Evolutionary conservation across 345 rosid species (phyloP).

Genomic region (Mangifera indica): DNA sequence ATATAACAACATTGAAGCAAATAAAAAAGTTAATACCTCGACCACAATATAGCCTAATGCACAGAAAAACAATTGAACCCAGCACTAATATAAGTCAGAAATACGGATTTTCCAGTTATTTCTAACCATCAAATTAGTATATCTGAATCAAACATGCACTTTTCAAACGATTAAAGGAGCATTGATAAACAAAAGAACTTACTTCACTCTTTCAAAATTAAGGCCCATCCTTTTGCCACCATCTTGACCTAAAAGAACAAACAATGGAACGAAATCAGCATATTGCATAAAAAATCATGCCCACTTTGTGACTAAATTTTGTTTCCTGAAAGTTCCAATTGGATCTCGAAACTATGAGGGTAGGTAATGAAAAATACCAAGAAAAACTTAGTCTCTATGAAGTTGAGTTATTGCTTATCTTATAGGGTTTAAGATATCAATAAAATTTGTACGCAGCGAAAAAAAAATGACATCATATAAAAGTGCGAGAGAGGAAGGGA

Average conservation of each 20-base stretch:
- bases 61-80: no score
- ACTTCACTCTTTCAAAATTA: slow-evolving; percentile 88
- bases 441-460: background rate
- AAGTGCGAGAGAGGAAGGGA: background rate
- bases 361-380: no score
- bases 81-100: background rate
- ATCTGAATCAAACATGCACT: background rate
- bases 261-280: slow-evolving; percentile 12
- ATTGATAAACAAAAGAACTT: slow-evolving; percentile 24
- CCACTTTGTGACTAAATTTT: no score
- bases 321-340: no score
- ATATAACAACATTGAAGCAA: background rate
- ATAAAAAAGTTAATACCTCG: background rate
- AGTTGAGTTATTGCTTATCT: background rate
- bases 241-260: slow-evolving; percentile 63
- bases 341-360: no score
- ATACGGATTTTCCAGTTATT: background rate
- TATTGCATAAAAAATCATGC: background rate
- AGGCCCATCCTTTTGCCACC: slow-evolving; percentile 95
- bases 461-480: background rate
- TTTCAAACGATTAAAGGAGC: background rate
- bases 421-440: background rate
- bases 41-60: no score
- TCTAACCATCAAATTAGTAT: background rate
- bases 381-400: no score